These are phyloP conservation scores for Camelina hispida DNA, from an alignment of 345 rosid genomes.

Conservation along the genomic window DNA sequence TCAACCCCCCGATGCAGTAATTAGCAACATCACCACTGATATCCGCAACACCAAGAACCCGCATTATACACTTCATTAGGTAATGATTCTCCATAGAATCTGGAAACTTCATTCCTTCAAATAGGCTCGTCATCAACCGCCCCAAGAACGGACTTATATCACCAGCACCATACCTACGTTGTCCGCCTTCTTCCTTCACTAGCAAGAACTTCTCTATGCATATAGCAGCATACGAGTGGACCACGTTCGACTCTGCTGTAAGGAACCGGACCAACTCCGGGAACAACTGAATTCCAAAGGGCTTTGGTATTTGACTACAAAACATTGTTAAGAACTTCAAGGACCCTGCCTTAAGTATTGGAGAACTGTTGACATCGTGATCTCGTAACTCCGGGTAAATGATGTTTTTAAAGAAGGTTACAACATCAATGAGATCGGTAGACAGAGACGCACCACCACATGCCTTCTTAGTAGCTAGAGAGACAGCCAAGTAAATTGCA, in stretches of 20 bases:
- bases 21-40: slow-evolving; percentile 73
- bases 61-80: slow-evolving; percentile 90
- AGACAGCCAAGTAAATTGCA: slow-evolving; percentile 72
- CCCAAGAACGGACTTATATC: slow-evolving; percentile 67
- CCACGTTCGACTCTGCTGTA: slow-evolving; percentile 79
- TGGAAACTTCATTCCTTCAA: slow-evolving; percentile 66
- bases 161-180: slow-evolving; percentile 56
- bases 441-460: slow-evolving; percentile 63
- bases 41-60: slow-evolving; percentile 81
- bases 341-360: slow-evolving; percentile 84
- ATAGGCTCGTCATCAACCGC: slow-evolving; percentile 66
- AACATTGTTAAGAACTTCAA: slow-evolving; percentile 77
- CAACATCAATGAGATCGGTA: slow-evolving; percentile 74
- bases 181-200: slow-evolving; percentile 83
- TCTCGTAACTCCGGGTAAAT: slow-evolving; percentile 71
- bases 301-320: slow-evolving; percentile 62
- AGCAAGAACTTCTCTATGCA: slow-evolving; percentile 88
- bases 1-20: slow-evolving; percentile 75
- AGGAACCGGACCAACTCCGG: slow-evolving; percentile 74
- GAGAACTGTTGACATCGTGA: slow-evolving; percentile 63
- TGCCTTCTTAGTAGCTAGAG: slow-evolving; percentile 80
- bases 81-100: slow-evolving; percentile 96
- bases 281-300: slow-evolving; percentile 57
- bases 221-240: slow-evolving; percentile 93
- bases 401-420: slow-evolving; percentile 58